Evolutionary conservation across 345 rosid genomes (phyloP).

Genomic region (Salix viminalis): DNA sequence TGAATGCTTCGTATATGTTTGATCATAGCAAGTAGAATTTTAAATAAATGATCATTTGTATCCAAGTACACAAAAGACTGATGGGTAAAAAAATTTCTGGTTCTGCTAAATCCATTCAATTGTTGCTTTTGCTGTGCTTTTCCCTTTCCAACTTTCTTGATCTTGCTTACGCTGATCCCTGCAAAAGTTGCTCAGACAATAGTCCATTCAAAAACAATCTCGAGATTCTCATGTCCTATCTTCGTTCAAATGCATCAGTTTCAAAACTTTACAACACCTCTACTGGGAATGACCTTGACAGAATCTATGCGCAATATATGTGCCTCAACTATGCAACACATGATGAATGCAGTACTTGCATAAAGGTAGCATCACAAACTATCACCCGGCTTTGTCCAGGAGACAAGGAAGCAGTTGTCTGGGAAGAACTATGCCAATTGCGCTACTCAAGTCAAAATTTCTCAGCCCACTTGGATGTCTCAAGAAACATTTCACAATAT

Average conservation of each 20-base stretch:
- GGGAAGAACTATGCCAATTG: slow-evolving; percentile 40
- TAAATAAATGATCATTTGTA: too few relatives aligned
- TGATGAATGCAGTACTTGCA: slow-evolving; percentile 22
- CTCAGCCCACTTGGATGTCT: slow-evolving; percentile 22
- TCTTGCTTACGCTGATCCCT: slow-evolving; percentile 21
- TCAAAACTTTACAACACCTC: slow-evolving; percentile 11
- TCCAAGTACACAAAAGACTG: too few relatives aligned
- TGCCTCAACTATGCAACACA: slow-evolving; percentile 24
- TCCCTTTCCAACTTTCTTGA: not conserved
- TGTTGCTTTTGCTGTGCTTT: too few relatives aligned
- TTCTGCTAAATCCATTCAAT: too few relatives aligned
- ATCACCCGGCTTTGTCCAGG: slow-evolving; percentile 21
- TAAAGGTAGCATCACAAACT: slow-evolving; percentile 14
- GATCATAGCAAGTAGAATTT: too few relatives aligned
- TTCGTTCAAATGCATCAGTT: slow-evolving; percentile 17
- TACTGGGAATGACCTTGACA: slow-evolving; percentile 12
- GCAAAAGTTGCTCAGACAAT: slow-evolving; percentile 3
- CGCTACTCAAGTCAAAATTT: slow-evolving; percentile 27
- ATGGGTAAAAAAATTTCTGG: too few relatives aligned
- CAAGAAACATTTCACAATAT: slow-evolving; percentile 16
- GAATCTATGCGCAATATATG: slow-evolving; percentile 31
- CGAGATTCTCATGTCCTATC: not conserved
- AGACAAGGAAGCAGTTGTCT: slow-evolving; percentile 23
- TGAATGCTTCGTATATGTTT: too few relatives aligned
- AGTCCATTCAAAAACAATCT: slow-evolving; percentile 8